Evolutionary conservation across 2,329 filamentous ascomycete species (phyloP).

Genomic region (Pestalotiopsis sp.): DNA sequence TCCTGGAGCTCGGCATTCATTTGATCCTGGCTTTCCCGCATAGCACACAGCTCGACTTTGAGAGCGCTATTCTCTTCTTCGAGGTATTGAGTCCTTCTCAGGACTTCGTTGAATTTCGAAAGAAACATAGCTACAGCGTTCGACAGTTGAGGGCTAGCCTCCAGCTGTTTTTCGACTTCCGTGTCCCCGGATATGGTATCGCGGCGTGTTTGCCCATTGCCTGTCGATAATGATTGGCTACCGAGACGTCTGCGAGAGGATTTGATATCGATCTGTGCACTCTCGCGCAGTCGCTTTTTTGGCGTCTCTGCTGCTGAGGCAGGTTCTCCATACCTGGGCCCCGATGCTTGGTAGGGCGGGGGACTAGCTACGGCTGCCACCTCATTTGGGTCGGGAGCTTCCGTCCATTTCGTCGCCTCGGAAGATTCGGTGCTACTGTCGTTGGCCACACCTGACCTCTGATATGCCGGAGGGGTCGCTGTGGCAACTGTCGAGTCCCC

Average conservation of each 20-base stretch:
- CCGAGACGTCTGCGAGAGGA: conserved; percentile 9
- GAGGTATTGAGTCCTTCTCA: conserved; percentile 1
- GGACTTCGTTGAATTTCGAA: conserved; percentile 13
- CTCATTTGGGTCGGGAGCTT: not conserved
- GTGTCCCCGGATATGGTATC: not conserved
- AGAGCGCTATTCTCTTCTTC: conserved; percentile 10
- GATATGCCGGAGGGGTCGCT: conserved; percentile 14
- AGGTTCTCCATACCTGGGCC: not conserved
- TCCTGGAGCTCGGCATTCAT: conserved; percentile 9
- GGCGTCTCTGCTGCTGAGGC: conserved; percentile 1
- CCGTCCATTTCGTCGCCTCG: too few species aligned
- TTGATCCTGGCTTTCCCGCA: conserved; percentile 10
- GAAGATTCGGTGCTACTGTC: not conserved
- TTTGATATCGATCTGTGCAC: not conserved
- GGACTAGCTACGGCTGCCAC: not conserved
- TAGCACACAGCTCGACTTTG: conserved; percentile 1
- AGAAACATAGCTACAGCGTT: conserved; percentile 11
- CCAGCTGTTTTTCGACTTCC: not conserved
- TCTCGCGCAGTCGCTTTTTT: conserved; percentile 8
- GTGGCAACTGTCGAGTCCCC: conserved; percentile 16
- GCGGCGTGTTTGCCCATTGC: not conserved
- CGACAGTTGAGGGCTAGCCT: not conserved
- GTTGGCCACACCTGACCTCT: not conserved
- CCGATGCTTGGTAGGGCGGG: conserved; percentile 1
- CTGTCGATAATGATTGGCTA: not conserved